Percentiles rank a stretch among this genome's conserved stretches.
Evolutionary conservation across 257 asterid species (phyloP).

Genomic region (Solanum microdontum): DNA sequence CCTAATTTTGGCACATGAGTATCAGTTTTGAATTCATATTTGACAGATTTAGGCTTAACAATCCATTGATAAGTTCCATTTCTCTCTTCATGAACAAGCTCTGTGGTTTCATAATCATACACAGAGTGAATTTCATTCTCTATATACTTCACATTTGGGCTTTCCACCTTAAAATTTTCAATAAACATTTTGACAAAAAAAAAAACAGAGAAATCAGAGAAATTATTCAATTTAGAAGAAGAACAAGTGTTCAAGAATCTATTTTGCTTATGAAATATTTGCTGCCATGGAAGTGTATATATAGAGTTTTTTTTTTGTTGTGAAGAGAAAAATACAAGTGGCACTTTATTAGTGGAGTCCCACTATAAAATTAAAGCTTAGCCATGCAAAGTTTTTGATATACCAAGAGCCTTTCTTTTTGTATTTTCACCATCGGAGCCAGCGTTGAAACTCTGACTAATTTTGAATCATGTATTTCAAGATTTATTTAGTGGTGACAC

Average conservation of each 20-base stretch:
- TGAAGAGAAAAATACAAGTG: conserved; percentile 1
- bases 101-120: conserved; percentile 79
- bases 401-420: neutral
- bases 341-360: neutral
- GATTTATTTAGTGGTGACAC: rapidly evolving
- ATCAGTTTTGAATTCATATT: conserved; percentile 80
- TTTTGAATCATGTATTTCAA: rapidly evolving
- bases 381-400: conserved; percentile 34
- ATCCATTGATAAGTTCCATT: conserved; percentile 76
- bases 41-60: conserved; percentile 79
- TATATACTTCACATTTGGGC: conserved; percentile 81
- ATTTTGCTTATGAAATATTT: neutral
- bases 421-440: rapidly evolving
- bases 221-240: neutral
- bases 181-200: conserved; percentile 46
- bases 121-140: conserved; percentile 69
- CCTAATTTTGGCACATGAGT: conserved; percentile 80
- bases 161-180: conserved; percentile 81
- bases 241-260: neutral
- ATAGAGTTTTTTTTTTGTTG: neutral
- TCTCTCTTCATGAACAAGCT: conserved; percentile 79
- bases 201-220: neutral
- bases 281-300: neutral
- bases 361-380: conserved; percentile 17
- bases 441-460: rapidly evolving